These are phyloP conservation scores for Yarrowia galli DNA, from an alignment of 1,139 yeast species.

Conservation along the genomic window DNA sequence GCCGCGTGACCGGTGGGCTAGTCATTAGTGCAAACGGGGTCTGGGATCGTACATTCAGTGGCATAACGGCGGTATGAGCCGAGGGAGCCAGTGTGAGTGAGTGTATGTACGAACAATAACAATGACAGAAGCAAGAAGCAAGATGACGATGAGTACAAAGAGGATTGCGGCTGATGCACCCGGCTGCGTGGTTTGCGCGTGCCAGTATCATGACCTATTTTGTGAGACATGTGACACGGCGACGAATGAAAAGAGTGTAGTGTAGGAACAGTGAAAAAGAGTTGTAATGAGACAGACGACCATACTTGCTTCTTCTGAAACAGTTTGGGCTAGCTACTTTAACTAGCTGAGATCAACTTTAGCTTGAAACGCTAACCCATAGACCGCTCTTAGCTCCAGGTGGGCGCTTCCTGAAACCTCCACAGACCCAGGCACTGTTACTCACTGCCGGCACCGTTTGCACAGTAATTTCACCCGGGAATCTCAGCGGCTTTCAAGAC, in stretches of 20 bases:
- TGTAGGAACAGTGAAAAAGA: too few relatives aligned
- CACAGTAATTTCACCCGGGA: not conserved
- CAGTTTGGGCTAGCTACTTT: slow-evolving; percentile 17
- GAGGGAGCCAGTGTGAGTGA: too few relatives aligned
- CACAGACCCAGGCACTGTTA: too few relatives aligned
- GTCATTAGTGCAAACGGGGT: not conserved
- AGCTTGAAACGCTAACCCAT: too few relatives aligned
- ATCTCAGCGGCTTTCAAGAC: slow-evolving; percentile 13
- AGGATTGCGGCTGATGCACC: not conserved
- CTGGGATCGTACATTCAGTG: too few relatives aligned
- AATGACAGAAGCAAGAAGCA: too few relatives aligned
- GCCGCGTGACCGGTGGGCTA: slow-evolving; percentile 19
- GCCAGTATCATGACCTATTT: slow-evolving; percentile 9
- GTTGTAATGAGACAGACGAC: too few relatives aligned
- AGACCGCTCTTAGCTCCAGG: too few relatives aligned
- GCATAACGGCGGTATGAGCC: too few relatives aligned
- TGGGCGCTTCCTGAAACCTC: too few relatives aligned
- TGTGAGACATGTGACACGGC: slow-evolving; percentile 8
- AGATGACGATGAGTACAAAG: not conserved
- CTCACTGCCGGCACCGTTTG: too few relatives aligned
- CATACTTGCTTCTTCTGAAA: slow-evolving; percentile 3
- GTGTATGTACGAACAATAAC: not conserved
- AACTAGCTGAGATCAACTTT: too few relatives aligned
- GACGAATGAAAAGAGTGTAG: not conserved
- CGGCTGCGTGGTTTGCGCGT: slow-evolving; percentile 14